A percentile compares a stretch with the other conserved stretches of the same genome.
Evolutionary conservation across 768 basidiomycete species (phyloP).

Genomic region (Porphyrellus cyaneotinctus): DNA sequence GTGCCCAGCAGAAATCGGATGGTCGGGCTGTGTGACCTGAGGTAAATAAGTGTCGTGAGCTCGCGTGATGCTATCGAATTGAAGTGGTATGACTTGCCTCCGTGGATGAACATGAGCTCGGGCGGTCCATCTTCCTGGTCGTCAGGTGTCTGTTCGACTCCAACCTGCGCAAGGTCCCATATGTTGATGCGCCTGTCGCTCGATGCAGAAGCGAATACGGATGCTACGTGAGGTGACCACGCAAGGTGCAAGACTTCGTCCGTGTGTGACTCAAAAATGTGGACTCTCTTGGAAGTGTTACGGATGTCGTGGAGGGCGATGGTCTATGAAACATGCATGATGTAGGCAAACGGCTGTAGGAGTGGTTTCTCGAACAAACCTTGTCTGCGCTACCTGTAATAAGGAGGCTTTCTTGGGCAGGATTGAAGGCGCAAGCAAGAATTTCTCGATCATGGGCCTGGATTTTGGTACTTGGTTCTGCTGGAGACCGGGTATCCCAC

Average conservation of each 20-base stretch:
- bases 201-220: constrained; percentile 92
- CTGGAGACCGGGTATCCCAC: constrained; percentile 85
- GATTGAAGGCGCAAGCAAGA: constrained; percentile 87
- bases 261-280: constrained; percentile 88
- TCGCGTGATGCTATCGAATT: background rate
- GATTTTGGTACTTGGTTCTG: constrained; percentile 63
- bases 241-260: constrained; percentile 92
- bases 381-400: constrained; percentile 94
- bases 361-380: constrained; percentile 38
- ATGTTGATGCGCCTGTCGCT: constrained; percentile 91
- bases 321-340: constrained; percentile 48
- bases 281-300: constrained; percentile 66
- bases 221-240: constrained; percentile 93
- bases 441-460: constrained; percentile 92
- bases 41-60: constrained; percentile 1
- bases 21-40: constrained; percentile 86
- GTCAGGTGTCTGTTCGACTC: constrained; percentile 94
- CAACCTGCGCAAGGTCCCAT: constrained; percentile 91
- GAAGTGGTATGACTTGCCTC: constrained; percentile 50
- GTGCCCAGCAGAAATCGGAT: constrained; percentile 96
- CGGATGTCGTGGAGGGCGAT: constrained; percentile 86
- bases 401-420: constrained; percentile 70
- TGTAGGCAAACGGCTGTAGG: background rate
- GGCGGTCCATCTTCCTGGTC: constrained; percentile 98
- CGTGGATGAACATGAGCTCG: constrained; percentile 93